Percentiles rank a stretch among this genome's conserved stretches.
Conservation (phyloP, 352 stramenopile species). For the Aphanomyces astaci region DNA sequence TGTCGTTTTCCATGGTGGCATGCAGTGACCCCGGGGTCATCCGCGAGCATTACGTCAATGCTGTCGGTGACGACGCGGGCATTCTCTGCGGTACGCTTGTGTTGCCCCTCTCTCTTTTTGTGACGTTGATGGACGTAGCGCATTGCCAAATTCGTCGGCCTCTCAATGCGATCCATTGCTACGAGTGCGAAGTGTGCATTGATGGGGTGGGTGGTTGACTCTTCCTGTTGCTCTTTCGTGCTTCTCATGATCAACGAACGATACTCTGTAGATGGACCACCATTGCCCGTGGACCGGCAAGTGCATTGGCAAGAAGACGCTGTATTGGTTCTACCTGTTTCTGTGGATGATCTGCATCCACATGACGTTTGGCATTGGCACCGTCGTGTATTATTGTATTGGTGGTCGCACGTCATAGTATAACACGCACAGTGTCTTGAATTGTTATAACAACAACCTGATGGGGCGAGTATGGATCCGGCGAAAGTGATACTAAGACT, state of each 20-base stretch:
- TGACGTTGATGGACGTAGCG: slow-evolving; percentile 30
- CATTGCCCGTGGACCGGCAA: slow-evolving; percentile 90
- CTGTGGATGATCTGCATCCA: slow-evolving; percentile 56
- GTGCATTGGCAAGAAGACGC: slow-evolving; percentile 76
- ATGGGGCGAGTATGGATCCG: too few relatives aligned
- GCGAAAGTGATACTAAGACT: too few relatives aligned
- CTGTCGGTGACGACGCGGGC: slow-evolving; percentile 33
- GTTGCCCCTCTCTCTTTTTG: too few relatives aligned
- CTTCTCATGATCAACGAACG: too few relatives aligned
- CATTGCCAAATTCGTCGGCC: slow-evolving; percentile 69
- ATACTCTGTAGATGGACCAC: slow-evolving; percentile 68
- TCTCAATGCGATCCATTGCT: slow-evolving; percentile 64
- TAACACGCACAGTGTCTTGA: too few relatives aligned
- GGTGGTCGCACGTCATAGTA: background rate
- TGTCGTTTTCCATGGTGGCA: slow-evolving; percentile 67
- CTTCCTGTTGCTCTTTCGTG: background rate
- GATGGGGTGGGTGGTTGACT: slow-evolving; percentile 34
- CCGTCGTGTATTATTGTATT: slow-evolving; percentile 26
- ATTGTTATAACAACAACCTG: too few relatives aligned
- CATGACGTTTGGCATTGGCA: slow-evolving; percentile 44
- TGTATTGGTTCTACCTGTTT: slow-evolving; percentile 79
- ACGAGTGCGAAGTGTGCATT: slow-evolving; percentile 69
- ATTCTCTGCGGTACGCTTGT: slow-evolving; percentile 71
- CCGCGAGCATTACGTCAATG: slow-evolving; percentile 39
- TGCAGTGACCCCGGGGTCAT: slow-evolving; percentile 69